phyloP scores from a whole-genome alignment of 2,329 filamentous ascomycete genomes.

The Cucurbitaria berberidis region DNA sequence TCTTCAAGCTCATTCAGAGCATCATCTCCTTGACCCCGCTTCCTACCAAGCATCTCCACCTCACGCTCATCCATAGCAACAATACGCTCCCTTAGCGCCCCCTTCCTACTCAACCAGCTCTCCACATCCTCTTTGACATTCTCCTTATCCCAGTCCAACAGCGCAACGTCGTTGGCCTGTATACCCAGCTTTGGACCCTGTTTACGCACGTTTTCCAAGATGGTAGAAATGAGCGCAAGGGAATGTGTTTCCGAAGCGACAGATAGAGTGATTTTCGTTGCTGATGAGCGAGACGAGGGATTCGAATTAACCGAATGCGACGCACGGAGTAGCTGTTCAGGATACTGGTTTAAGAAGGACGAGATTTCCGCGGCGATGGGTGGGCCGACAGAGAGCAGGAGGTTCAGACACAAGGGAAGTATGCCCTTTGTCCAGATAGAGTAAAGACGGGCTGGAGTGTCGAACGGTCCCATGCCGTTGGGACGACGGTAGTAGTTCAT shows the following conservation, averaged over 20 bases:
- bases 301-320: constrained; percentile 71
- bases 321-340: constrained; percentile 75
- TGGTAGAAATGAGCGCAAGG: constrained; percentile 74
- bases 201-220: constrained; percentile 70
- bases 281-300: constrained; percentile 12
- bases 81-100: constrained; percentile 73
- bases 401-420: constrained; percentile 85
- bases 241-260: constrained; percentile 80
- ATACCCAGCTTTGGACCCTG: constrained; percentile 55
- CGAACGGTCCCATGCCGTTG: constrained; percentile 78
- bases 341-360: constrained; percentile 88
- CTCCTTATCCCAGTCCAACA: constrained; percentile 75
- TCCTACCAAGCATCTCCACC: constrained; percentile 60
- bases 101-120: constrained; percentile 74
- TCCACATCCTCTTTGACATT: constrained; percentile 82
- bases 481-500: constrained; percentile 74
- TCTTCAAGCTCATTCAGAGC: constrained; percentile 70
- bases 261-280: constrained; percentile 70
- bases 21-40: constrained; percentile 38
- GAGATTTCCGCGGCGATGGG: constrained; percentile 84
- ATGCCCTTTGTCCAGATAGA: constrained; percentile 89
- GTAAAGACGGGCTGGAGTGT: constrained; percentile 78
- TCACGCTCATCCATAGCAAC: constrained; percentile 76
- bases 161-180: constrained; percentile 67
- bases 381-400: constrained; percentile 80